These are phyloP conservation scores for Globisporangium cylindrosporum DNA, from an alignment of 352 stramenopile genomes.

Conservation along the genomic window DNA sequence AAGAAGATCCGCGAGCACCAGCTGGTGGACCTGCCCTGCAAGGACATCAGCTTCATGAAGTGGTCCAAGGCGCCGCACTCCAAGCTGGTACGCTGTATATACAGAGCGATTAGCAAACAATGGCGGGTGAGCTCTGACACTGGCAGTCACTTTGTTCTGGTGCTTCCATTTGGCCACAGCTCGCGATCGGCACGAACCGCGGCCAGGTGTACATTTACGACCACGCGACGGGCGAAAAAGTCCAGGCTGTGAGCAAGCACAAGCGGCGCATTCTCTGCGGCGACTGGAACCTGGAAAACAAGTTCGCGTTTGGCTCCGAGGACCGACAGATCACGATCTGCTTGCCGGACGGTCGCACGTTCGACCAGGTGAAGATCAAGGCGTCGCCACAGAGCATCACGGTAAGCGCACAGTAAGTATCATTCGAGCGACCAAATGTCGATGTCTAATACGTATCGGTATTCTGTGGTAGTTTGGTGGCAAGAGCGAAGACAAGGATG, in stretches of 20 bases:
- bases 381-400: conserved; percentile 63
- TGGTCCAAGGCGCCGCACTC: conserved; percentile 72
- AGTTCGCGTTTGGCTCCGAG: conserved; percentile 80
- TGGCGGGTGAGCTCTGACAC: background rate
- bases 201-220: conserved; percentile 83
- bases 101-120: background rate
- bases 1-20: conserved; percentile 59
- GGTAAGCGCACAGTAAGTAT: conserved; percentile 17
- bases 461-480: conserved; percentile 46
- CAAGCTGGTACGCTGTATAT: conserved; percentile 33
- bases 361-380: conserved; percentile 81
- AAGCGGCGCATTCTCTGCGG: conserved; percentile 77
- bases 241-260: conserved; percentile 66
- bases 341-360: conserved; percentile 49
- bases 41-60: conserved; percentile 75
- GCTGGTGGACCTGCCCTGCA: conserved; percentile 65
- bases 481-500: conserved; percentile 65
- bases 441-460: background rate
- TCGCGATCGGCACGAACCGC: conserved; percentile 70
- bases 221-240: conserved; percentile 45
- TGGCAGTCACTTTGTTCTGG: background rate
- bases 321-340: conserved; percentile 80
- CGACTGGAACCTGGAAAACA: conserved; percentile 79
- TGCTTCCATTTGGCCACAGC: conserved; percentile 16
- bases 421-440: background rate